Conservation (phyloP, 1,139 yeast species). For the Torulaspora globosa region DNA sequence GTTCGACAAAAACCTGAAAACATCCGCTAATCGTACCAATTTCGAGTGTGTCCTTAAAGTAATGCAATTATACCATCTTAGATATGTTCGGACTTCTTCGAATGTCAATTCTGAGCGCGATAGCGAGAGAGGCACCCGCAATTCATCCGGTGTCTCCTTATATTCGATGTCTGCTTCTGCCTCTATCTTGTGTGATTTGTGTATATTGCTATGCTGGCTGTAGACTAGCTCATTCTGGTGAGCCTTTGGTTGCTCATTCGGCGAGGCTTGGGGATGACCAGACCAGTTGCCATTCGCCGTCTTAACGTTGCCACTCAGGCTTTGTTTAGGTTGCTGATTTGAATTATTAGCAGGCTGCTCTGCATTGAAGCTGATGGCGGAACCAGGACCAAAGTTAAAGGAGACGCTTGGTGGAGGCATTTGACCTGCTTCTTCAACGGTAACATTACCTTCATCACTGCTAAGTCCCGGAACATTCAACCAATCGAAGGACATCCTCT, state of each 20-base stretch:
- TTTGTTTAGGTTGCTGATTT: not conserved
- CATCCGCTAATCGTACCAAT: slow-evolving; percentile 57
- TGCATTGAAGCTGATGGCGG: slow-evolving; percentile 4
- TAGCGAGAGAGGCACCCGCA: slow-evolving; percentile 54
- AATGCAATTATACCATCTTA: slow-evolving; percentile 74
- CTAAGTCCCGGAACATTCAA: slow-evolving; percentile 34
- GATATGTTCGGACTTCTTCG: slow-evolving; percentile 66
- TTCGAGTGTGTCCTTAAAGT: slow-evolving; percentile 53
- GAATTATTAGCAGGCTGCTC: not conserved
- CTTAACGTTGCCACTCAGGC: not conserved
- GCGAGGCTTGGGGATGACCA: not conserved
- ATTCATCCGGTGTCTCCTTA: slow-evolving; percentile 31
- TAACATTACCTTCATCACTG: slow-evolving; percentile 16
- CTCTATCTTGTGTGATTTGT: not conserved
- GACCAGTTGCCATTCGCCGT: not conserved
- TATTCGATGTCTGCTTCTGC: slow-evolving; percentile 13
- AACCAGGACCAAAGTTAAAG: slow-evolving; percentile 21
- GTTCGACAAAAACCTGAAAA: slow-evolving; percentile 58
- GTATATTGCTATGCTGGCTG: not conserved
- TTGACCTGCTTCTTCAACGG: slow-evolving; percentile 7
- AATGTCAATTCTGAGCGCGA: slow-evolving; percentile 57
- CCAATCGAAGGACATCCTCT: slow-evolving; percentile 36
- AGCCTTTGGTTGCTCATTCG: too few relatives aligned
- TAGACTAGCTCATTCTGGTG: not conserved
- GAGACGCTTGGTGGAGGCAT: slow-evolving; percentile 32